Evolutionary conservation across 2,329 filamentous ascomycete species (phyloP).

Genomic region (Alternaria arborescens): DNA sequence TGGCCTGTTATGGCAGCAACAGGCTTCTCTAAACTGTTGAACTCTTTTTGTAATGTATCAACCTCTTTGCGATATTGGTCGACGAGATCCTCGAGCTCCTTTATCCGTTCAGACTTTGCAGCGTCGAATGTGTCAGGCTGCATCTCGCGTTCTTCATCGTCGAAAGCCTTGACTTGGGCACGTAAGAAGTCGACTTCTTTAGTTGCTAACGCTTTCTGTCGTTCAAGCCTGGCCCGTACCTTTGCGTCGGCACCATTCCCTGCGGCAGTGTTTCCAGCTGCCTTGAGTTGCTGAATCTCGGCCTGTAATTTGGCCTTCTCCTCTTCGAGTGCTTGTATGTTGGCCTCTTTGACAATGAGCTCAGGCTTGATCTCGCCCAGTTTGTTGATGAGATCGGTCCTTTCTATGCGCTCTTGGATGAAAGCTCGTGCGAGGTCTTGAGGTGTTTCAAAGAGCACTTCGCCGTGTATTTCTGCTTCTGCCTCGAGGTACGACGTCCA

Average conservation of each 20-base stretch:
- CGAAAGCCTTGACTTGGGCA: constrained; percentile 85
- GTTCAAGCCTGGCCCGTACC: constrained; percentile 77
- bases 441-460: constrained; percentile 82
- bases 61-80: constrained; percentile 87
- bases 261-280: constrained; percentile 52
- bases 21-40: constrained; percentile 71
- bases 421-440: constrained; percentile 87
- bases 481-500: constrained; percentile 88
- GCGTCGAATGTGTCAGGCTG: constrained; percentile 81
- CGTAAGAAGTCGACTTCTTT: constrained; percentile 96
- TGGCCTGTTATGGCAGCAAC: constrained; percentile 57
- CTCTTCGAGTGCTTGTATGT: constrained; percentile 74
- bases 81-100: constrained; percentile 84
- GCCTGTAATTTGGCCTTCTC: constrained; percentile 71
- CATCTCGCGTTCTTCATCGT: constrained; percentile 87
- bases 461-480: constrained; percentile 67
- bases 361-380: constrained; percentile 83
- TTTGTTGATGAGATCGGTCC: constrained; percentile 79
- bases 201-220: constrained; percentile 82
- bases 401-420: constrained; percentile 81
- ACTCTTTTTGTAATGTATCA: constrained; percentile 74
- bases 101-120: constrained; percentile 75
- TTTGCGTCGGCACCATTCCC: constrained; percentile 65
- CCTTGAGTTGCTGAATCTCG: constrained; percentile 76
- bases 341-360: constrained; percentile 76